Evolutionary conservation across 441 rosid genomes (phyloP), one percentile per base, ranked within the genome.

Genomic region (Bruguiera hainesii): DNA sequence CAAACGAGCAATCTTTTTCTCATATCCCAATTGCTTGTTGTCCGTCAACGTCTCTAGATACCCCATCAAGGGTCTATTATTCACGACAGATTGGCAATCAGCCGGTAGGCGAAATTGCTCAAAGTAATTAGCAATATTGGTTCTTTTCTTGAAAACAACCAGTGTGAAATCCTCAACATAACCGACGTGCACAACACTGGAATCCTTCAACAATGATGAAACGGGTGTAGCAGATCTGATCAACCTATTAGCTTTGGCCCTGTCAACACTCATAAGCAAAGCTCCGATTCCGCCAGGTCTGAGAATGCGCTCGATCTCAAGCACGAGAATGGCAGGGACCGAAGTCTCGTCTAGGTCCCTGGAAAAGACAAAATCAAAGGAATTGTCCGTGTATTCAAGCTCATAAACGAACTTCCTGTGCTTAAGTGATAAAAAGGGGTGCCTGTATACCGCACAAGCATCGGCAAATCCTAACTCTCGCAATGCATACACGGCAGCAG

Each of bases 251-350:
- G 87, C 75, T 73, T 78, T 83, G 29, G 76, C 76, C 6, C 73
- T 75, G 37, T 74, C 63, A 60, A 61, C 68, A 35, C 78, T 71
- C 25, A 86, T 78, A 63, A 91, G 92, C 77, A 88, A 69, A 23
- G 90, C 88, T 61, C 90, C 94, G 7, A 80, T 66, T 60, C 94
- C 97, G 13, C 89, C 89, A 0, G 89, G 94, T 42, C 61, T 79
- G 56, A 89, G 80, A 63, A 82, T 80, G 1, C 92, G 89, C 82
- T 87, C 97, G 8, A 87, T 82, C 81, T 89, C 92, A 1, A 85
- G 85, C 75, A 89, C 84, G 2, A 85, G 84, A 29, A 79, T 65
- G 0, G 82, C 89, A 71, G 87, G 89, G 70, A 81, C 87, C 4
- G 87, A 61, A 67, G 83, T 86, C 68, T 65, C 79, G 49, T 82